phyloP scores from a whole-genome alignment of 129 eudicot species.

The Silybum marianum region DNA sequence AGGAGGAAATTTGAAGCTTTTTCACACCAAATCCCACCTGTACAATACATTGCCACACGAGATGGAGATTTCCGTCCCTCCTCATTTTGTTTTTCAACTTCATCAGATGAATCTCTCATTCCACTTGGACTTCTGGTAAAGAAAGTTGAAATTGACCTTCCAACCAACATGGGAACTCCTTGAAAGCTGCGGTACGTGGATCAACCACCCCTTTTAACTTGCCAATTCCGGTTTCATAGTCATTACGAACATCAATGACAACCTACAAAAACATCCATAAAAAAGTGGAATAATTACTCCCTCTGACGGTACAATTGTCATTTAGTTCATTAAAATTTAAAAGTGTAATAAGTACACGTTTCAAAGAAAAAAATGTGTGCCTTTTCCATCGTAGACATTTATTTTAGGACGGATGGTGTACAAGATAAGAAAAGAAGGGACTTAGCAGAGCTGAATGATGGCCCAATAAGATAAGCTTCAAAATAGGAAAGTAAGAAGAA shows the following conservation, averaged over 20 bases:
- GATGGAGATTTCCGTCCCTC: slow-evolving; percentile 54
- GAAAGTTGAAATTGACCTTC: slow-evolving; percentile 53
- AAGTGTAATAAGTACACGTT: too few species aligned
- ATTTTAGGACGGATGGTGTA: too few species aligned
- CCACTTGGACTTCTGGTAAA: slow-evolving; percentile 35
- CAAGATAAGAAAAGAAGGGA: too few species aligned
- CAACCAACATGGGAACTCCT: slow-evolving; percentile 92
- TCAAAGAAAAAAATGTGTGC: too few species aligned
- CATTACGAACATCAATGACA: slow-evolving; percentile 94
- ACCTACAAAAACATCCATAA: slow-evolving; percentile 39
- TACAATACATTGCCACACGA: slow-evolving; percentile 93
- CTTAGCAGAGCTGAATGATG: too few species aligned
- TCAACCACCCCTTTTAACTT: slow-evolving; percentile 90
- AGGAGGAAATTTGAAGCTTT: slow-evolving; percentile 85
- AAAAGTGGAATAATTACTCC: too few species aligned
- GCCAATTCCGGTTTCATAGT: slow-evolving; percentile 92
- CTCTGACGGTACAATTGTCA: too few species aligned
- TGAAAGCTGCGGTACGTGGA: slow-evolving; percentile 83
- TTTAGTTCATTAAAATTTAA: too few species aligned
- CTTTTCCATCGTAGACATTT: too few species aligned
- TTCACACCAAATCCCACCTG: slow-evolving; percentile 93
- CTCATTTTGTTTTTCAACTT: slow-evolving; percentile 28
- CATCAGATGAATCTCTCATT: slow-evolving; percentile 31
- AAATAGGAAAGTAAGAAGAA: too few species aligned
- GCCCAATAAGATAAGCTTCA: too few species aligned